Evolutionary conservation across 495 filamentous ascomycete genomes (phyloP).

Genomic region (Lasiosphaeria ovina): DNA sequence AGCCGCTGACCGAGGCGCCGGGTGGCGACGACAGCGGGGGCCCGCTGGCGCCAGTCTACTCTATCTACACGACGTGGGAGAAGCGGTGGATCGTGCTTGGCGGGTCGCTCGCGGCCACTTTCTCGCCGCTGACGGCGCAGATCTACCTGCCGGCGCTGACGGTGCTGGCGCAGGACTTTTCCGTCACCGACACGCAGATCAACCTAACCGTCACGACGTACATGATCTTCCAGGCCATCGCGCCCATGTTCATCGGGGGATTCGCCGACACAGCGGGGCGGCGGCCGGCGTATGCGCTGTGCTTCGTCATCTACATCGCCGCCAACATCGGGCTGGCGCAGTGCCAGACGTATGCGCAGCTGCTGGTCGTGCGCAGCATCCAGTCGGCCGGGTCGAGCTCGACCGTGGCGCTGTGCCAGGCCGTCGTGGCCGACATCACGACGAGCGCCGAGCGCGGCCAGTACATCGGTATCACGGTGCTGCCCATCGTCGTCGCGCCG

Average conservation of each 20-base stretch:
- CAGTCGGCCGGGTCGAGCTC: conserved; percentile 56
- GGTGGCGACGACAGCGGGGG: not conserved
- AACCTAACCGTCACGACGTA: conserved; percentile 65
- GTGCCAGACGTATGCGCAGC: conserved; percentile 45
- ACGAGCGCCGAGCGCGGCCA: conserved; percentile 52
- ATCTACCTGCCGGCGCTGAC: conserved; percentile 74
- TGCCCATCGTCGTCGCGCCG: conserved; percentile 34
- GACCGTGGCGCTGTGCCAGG: conserved; percentile 53
- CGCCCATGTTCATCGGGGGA: conserved; percentile 55
- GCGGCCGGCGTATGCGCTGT: conserved; percentile 53
- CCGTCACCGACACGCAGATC: conserved; percentile 52
- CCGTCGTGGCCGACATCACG: conserved; percentile 54
- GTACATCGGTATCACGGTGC: conserved; percentile 40
- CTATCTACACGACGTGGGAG: conserved; percentile 53
- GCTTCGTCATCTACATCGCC: conserved; percentile 54
- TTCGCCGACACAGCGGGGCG: conserved; percentile 56
- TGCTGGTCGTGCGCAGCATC: conserved; percentile 54
- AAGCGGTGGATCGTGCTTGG: conserved; percentile 62
- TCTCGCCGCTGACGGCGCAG: conserved; percentile 65
- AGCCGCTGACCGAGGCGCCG: conserved; percentile 11
- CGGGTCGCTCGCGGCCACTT: conserved; percentile 60
- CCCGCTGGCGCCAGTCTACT: conserved; percentile 35
- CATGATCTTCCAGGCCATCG: conserved; percentile 58
- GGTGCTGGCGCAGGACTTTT: conserved; percentile 50
- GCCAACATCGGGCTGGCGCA: conserved; percentile 57